Percentiles rank a stretch among this genome's conserved stretches.
These are phyloP conservation scores for Ophiocordyceps sinensis DNA, from an alignment of 2,329 filamentous ascomycete species.

Conservation along the genomic window DNA sequence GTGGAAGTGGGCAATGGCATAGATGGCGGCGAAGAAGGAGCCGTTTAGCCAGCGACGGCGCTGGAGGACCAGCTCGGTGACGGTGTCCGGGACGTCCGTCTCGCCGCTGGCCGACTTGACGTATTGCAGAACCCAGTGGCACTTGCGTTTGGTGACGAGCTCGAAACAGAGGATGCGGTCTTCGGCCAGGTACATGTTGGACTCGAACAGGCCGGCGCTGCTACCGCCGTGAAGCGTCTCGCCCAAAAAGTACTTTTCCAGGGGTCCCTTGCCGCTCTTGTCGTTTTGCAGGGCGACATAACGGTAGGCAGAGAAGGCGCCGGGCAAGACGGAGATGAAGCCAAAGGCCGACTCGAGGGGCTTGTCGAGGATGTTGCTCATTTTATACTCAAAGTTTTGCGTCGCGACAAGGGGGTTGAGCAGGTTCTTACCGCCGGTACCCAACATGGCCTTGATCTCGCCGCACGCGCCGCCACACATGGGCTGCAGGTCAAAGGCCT, in stretches of 20 bases:
- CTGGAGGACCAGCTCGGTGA: conserved; percentile 90
- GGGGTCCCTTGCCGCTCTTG: conserved; percentile 79
- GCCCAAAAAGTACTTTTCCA: conserved; percentile 94
- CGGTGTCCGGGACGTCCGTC: conserved; percentile 89
- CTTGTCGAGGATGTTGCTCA: conserved; percentile 98
- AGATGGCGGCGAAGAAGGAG: conserved; percentile 94
- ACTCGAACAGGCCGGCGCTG: conserved; percentile 90
- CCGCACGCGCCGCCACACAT: conserved; percentile 97
- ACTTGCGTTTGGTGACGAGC: conserved; percentile 92
- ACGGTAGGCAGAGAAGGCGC: conserved; percentile 96
- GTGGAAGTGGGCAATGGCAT: conserved; percentile 88
- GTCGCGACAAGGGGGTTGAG: conserved; percentile 88
- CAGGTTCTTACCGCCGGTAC: conserved; percentile 68
- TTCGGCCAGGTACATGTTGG: conserved; percentile 98
- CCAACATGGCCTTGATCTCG: conserved; percentile 97
- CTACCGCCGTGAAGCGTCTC: conserved; percentile 90
- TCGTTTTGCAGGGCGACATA: conserved; percentile 93
- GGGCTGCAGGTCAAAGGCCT: conserved; percentile 92
- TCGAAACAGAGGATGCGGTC: conserved; percentile 99
- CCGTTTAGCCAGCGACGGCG: conserved; percentile 95
- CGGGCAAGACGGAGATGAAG: conserved; percentile 91
- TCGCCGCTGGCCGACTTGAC: conserved; percentile 96
- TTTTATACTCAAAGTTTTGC: conserved; percentile 99
- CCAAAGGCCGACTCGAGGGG: conserved; percentile 94
- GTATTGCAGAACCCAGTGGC: conserved; percentile 93